Evolutionary conservation across 1,284 basidiomycete species (phyloP).

Genomic region (Meira miltonrushii): DNA sequence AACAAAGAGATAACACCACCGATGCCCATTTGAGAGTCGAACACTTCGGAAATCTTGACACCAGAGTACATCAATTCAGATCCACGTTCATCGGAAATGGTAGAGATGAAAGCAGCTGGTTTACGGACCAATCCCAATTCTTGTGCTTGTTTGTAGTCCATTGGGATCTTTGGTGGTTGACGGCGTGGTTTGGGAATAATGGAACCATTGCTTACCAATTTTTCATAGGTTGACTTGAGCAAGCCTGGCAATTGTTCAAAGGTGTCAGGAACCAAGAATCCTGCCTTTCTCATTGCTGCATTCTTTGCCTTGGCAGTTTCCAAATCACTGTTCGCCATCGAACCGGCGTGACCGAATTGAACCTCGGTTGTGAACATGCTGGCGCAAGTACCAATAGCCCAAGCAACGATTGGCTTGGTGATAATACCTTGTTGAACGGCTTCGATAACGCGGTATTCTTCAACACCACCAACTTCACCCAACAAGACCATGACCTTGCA

Average conservation of each 20-base stretch:
- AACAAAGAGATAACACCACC: constrained; percentile 93
- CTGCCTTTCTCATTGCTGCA: constrained; percentile 84
- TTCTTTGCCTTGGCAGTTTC: constrained; percentile 99
- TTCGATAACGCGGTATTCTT: constrained; percentile 98
- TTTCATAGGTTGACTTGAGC: constrained; percentile 77
- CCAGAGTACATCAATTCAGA: constrained; percentile 97
- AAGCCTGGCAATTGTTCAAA: constrained; percentile 90
- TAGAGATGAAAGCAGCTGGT: constrained; percentile 98
- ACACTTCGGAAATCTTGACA: constrained; percentile 98
- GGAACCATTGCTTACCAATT: constrained; percentile 67
- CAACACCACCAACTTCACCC: constrained; percentile 96
- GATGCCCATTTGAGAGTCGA: constrained; percentile 61
- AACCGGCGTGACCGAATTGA: constrained; percentile 97
- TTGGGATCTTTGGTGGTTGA: constrained; percentile 90
- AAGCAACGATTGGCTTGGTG: constrained; percentile 97
- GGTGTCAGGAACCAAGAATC: constrained; percentile 93
- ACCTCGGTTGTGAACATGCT: constrained; percentile 99
- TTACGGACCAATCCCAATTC: constrained; percentile 97
- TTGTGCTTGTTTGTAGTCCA: constrained; percentile 99
- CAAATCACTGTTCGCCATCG: constrained; percentile 93
- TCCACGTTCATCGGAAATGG: constrained; percentile 98
- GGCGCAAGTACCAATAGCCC: constrained; percentile 98
- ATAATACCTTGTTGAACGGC: constrained; percentile 90
- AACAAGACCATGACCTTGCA: constrained; percentile 99
- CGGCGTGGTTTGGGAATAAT: constrained; percentile 73